A percentile compares a stretch with the other conserved stretches of the same genome.
These are phyloP conservation scores for Aureobasidium namibiae DNA, from an alignment of 2,329 filamentous ascomycete species.

Conservation along the genomic window DNA sequence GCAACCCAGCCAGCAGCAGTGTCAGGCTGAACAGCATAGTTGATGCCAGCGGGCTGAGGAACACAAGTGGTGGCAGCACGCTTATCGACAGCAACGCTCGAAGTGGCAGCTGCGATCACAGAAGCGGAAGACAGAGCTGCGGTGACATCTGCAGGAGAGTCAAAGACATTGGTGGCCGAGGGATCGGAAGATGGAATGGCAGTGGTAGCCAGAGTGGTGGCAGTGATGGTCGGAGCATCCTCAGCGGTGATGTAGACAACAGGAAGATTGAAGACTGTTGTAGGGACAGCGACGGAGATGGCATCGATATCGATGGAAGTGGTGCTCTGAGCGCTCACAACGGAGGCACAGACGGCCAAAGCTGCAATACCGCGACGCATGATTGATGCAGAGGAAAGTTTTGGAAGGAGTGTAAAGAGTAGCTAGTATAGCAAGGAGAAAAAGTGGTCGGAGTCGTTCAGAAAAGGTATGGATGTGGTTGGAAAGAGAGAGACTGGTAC, in stretches of 20 bases:
- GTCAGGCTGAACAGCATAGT: constrained; percentile 8
- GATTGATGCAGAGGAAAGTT: neutral
- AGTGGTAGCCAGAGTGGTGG: neutral
- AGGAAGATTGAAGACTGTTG: neutral
- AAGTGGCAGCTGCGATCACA: neutral
- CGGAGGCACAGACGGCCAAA: neutral
- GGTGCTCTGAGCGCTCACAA: neutral
- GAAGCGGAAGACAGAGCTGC: neutral
- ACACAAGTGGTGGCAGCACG: neutral
- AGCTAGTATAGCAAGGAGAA: neutral
- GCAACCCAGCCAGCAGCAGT: neutral
- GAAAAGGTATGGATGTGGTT: neutral
- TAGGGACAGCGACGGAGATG: neutral
- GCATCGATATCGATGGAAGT: neutral
- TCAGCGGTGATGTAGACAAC: neutral
- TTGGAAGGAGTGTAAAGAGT: neutral
- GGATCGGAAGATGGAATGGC: neutral
- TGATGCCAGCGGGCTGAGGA: constrained; percentile 14
- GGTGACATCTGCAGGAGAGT: neutral
- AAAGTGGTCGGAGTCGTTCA: neutral
- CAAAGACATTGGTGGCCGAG: neutral
- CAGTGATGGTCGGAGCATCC: neutral
- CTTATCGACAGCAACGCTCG: neutral
- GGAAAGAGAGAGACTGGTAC: neutral
- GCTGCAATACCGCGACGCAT: neutral